Evolutionary conservation across 2,329 filamentous ascomycete species (phyloP), one percentile per base, ranked within the genome.

Genomic region (Aspergillus clavatus): DNA sequence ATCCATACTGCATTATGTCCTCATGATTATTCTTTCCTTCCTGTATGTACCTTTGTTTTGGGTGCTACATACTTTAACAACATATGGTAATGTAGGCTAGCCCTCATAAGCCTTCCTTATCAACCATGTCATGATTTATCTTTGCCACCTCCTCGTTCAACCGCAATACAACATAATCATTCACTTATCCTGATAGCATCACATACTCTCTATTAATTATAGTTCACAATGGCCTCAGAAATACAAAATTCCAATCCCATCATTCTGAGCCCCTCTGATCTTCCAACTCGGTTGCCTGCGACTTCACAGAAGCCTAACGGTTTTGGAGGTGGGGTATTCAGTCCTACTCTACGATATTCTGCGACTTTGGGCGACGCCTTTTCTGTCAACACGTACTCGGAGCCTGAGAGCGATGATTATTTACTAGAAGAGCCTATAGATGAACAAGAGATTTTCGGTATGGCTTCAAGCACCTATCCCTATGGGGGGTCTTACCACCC

Each of bases 401-500:
- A 66, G 28, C 63, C 65, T 5, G 67, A 69, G 26, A 66, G 61
- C n/a, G 72, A 80, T 40, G 80, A 82, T 46, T 80, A 84, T 47
- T 77, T 81, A 39, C 72, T 75, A 1, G 76, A 83, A 27, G 90
- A 97, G 58, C 86, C 87, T 46, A 95, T 98, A 56, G 93, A 98
- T 63, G 88, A 94, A 67, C 93, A 96, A 68, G 93, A 98, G 70
- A 91, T 98, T 33, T 98, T 91, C 65, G 89, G 89, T 93, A 72
- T 35, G 53, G 36, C 21, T 22, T 28, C 19, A 11, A 22, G n/a
- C n/a, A 19, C 2, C 3, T 42, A 29, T 7, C 5, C 26, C n/a
- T 35, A 6, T 11, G 5, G 26, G 7, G 21, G 14, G n/a, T 41
- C 14, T 35, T n/a, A n/a, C n/a, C 24, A n/a, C 21, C n/a, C 2